Base-by-base conservation (phyloP, 805 yeast species). In the Starmera caribaea region DNA sequence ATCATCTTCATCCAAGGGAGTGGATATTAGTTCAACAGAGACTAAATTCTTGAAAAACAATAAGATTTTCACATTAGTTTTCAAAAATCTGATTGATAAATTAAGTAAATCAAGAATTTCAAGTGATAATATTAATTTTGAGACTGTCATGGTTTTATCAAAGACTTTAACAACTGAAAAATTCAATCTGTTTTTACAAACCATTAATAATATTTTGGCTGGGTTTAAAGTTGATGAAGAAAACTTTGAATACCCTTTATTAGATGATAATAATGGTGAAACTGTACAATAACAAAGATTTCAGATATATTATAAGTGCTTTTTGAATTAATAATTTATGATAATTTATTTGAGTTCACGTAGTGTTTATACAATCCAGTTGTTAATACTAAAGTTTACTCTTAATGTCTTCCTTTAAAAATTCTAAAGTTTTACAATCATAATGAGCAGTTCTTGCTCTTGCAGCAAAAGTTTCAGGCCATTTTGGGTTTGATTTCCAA, bases 401-500 rank as follows among this genome's bases (percentile, higher is more conserved):
- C 7, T 21, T 21, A 7, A 21, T 21, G 7, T 21, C 24, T 21
- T 21, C 24, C 7, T 21, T 21, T 7, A 41, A 41, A 48, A 50
- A 51, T 8, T 38, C 37, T 8, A 38, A 38, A 11, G 37, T 39
- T n/a, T 42, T 36, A 27, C 52, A 35, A 36, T 56, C 54, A 14
- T 37, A 15, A 21, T 51, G 47, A 9, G 32, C 41, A 31, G 52
- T 41, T 26, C 42, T 40, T 3, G 52, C 43, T 37, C 53, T 45
- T 5, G 49, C 40, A 1, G 31, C 40, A 26, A 41, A 35, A 13
- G 35, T 41, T 5, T 14, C 26, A 11, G 55, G 54, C 40, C 50
- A 51, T 8, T 32, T 30, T 5, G 47, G 46, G 27, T 46, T 35
- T 3, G 26, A 8, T 40, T 56, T 58, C 68, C 66, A 63, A 31